phyloP scores from a whole-genome alignment of 305 asterid species.

The Solanum chacoense region DNA sequence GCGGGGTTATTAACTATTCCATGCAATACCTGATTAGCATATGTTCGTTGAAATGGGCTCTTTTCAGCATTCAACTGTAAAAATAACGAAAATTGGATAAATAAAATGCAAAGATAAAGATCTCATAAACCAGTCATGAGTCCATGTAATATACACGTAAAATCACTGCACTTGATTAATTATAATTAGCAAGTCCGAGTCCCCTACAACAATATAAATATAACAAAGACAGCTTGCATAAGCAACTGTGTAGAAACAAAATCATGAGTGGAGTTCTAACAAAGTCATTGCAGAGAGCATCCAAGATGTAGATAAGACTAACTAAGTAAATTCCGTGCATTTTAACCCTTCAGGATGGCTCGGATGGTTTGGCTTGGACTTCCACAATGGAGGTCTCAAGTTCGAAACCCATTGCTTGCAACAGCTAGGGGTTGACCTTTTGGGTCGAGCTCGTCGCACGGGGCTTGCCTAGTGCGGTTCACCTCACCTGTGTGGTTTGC shows the following conservation, averaged over 20 bases:
- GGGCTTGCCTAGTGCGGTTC: not conserved
- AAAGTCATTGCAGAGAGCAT: not conserved
- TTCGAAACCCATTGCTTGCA: not conserved
- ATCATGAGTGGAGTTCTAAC: not conserved
- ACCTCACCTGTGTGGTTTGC: not conserved
- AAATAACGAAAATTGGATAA: not conserved
- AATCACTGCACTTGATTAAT: not conserved
- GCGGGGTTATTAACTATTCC: not conserved
- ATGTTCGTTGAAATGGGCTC: conserved; percentile 48
- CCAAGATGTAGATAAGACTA: not conserved
- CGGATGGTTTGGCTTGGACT: not conserved
- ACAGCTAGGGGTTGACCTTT: not conserved
- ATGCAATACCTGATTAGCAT: conserved; percentile 36
- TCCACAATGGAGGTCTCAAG: not conserved
- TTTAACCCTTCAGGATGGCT: not conserved
- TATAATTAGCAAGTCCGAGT: not conserved
- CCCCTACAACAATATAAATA: not conserved
- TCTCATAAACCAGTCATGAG: not conserved
- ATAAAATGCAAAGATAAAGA: not conserved
- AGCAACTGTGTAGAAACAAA: not conserved
- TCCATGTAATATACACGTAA: not conserved
- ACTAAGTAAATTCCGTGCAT: not conserved
- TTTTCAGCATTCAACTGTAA: conserved; percentile 44
- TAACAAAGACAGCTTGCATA: not conserved
- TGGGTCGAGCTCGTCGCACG: not conserved